Evolutionary conservation across 352 stramenopile genomes (phyloP).

Genomic region (Phytophthora sansomeana): DNA sequence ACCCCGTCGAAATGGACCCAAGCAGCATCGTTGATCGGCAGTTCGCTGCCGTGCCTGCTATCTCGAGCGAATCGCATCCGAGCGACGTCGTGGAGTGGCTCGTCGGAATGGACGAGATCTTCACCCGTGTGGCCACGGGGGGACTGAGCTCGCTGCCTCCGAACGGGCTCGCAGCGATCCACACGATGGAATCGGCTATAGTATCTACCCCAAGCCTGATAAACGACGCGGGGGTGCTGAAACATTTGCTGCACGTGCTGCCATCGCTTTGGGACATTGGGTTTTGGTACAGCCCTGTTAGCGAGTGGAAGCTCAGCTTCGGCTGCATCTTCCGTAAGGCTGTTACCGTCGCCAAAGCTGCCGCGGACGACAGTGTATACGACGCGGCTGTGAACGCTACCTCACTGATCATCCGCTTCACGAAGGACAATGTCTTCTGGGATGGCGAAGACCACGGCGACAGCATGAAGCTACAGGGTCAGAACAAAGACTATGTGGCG

Average conservation of each 20-base stretch:
- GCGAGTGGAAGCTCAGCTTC: slow-evolving; percentile 47
- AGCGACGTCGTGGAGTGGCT: slow-evolving; percentile 43
- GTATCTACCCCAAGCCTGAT: slow-evolving; percentile 24
- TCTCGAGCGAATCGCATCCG: slow-evolving; percentile 36
- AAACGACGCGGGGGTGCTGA: slow-evolving; percentile 38
- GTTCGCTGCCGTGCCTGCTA: slow-evolving; percentile 37
- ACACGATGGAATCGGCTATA: slow-evolving; percentile 48
- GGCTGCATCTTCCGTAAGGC: slow-evolving; percentile 38
- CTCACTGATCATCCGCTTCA: slow-evolving; percentile 67
- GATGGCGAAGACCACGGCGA: slow-evolving; percentile 48
- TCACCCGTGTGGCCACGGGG: slow-evolving; percentile 49
- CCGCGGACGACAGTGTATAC: slow-evolving; percentile 25
- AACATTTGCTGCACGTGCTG: slow-evolving; percentile 40
- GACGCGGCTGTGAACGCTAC: slow-evolving; percentile 57
- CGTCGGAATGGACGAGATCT: slow-evolving; percentile 47
- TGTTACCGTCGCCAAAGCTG: slow-evolving; percentile 38
- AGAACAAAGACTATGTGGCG: slow-evolving; percentile 40
- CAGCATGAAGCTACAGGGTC: slow-evolving; percentile 28
- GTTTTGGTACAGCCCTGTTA: slow-evolving; percentile 60
- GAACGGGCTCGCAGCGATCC: slow-evolving; percentile 39
- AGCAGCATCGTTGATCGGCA: slow-evolving; percentile 41
- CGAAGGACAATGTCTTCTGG: slow-evolving; percentile 69
- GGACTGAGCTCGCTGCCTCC: slow-evolving; percentile 45
- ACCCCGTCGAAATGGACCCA: slow-evolving; percentile 26
- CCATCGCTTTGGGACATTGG: slow-evolving; percentile 60